phyloP scores from a whole-genome alignment of 106 monocot species.

The Chionographis japonica region DNA sequence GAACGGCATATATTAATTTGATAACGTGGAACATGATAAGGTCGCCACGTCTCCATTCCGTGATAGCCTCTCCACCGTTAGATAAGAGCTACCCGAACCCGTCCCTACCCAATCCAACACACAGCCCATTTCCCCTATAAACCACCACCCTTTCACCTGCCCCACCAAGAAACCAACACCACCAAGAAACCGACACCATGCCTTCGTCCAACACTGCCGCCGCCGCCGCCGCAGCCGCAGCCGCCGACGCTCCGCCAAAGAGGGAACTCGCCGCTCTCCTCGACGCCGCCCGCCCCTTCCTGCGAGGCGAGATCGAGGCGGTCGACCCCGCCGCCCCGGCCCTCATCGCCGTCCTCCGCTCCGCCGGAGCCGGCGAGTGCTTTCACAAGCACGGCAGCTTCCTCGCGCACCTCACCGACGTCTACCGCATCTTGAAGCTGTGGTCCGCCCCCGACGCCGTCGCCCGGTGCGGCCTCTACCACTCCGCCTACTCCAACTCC shows the following conservation, averaged over 20 bases:
- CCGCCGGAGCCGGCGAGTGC: constrained; percentile 82
- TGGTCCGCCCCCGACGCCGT: constrained; percentile 59
- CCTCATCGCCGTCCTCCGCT: constrained; percentile 50
- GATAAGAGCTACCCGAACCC: too few relatives aligned
- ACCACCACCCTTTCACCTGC: too few relatives aligned
- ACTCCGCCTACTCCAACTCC: constrained; percentile 99
- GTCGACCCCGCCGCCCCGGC: constrained; percentile 58
- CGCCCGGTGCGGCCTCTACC: constrained; percentile 83
- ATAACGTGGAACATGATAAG: too few relatives aligned
- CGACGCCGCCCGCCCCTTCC: constrained; percentile 58
- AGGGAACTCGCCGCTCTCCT: constrained; percentile 29
- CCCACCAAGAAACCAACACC: too few relatives aligned
- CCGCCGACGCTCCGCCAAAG: background rate
- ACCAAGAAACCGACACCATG: constrained; percentile 2
- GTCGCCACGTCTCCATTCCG: too few relatives aligned
- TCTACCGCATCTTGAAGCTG: constrained; percentile 74
- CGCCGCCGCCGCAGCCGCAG: background rate
- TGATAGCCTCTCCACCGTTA: too few relatives aligned
- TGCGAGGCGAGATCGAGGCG: constrained; percentile 55
- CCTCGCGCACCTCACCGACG: constrained; percentile 76
- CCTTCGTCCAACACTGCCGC: constrained; percentile 9
- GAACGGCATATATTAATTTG: too few relatives aligned
- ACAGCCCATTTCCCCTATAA: too few relatives aligned
- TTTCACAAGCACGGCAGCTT: constrained; percentile 94
- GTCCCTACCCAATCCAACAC: too few relatives aligned